phyloP scores from a whole-genome alignment of 2,329 filamentous ascomycete species.

The Fusarium sp. region DNA sequence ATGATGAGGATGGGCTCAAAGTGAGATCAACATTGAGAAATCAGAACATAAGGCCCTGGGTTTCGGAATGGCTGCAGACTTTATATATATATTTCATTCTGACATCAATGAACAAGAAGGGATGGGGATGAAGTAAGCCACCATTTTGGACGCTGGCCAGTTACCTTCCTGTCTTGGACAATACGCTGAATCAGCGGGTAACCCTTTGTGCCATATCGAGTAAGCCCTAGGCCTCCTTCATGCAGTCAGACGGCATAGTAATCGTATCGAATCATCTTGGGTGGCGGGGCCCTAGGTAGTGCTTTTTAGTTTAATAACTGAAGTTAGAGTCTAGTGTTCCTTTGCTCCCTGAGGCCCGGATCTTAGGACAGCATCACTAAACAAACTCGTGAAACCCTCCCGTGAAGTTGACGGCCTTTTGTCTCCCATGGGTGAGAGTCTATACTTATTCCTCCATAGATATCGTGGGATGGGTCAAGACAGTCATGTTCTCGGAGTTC shows the following conservation, averaged over 20 bases:
- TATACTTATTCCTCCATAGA: neutral
- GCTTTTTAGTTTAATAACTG: neutral
- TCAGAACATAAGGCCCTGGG: neutral
- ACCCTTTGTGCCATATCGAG: neutral
- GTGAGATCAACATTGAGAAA: neutral
- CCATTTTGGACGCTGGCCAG: neutral
- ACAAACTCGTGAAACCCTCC: neutral
- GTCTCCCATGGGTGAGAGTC: neutral
- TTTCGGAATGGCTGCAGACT: neutral
- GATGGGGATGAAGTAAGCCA: neutral
- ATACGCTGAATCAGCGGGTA: neutral
- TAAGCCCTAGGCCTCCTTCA: neutral
- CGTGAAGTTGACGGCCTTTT: fast-evolving
- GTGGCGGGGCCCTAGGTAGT: fast-evolving
- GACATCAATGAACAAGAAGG: too few species aligned
- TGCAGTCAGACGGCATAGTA: neutral
- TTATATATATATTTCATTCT: too few species aligned
- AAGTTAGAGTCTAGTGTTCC: too few species aligned
- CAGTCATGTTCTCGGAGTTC: neutral
- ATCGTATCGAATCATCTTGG: neutral
- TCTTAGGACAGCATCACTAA: neutral
- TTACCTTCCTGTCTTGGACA: neutral
- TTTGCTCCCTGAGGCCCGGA: too few species aligned
- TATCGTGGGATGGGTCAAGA: neutral
- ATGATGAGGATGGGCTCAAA: neutral